These are phyloP conservation scores for Adiantum capillusveneris DNA, from an alignment of 75 land plant species.

Conservation along the genomic window DNA sequence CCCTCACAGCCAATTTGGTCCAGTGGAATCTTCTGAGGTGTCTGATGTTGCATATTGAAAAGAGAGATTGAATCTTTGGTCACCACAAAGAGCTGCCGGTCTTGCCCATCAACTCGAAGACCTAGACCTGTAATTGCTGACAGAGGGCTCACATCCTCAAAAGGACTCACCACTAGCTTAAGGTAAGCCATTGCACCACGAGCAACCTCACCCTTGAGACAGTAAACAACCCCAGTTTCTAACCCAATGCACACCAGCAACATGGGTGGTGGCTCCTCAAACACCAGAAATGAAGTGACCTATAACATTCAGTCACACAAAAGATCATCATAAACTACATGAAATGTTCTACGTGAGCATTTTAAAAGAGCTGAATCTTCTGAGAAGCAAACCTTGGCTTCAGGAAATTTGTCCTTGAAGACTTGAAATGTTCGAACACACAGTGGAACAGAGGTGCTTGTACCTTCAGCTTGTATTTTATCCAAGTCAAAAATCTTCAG, in stretches of 20 bases:
- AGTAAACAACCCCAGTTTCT: constrained; percentile 78
- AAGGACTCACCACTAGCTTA: constrained; percentile 55
- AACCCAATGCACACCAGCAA: constrained; percentile 74
- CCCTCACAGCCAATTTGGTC: constrained; percentile 75
- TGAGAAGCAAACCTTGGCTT: constrained; percentile 64
- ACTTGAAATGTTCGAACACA: constrained; percentile 67
- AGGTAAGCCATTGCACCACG: constrained; percentile 73
- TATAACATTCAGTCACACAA: constrained; percentile 21
- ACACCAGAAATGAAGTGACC: constrained; percentile 81
- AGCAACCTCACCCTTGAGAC: constrained; percentile 90
- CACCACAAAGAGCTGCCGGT: constrained; percentile 83
- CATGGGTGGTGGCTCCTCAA: constrained; percentile 92
- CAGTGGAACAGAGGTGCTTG: constrained; percentile 70
- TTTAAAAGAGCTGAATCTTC: too few relatives aligned
- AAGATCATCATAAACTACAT: neutral
- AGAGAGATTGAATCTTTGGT: constrained; percentile 60
- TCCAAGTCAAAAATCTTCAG: constrained; percentile 91
- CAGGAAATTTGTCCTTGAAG: constrained; percentile 78
- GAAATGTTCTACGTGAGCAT: neutral
- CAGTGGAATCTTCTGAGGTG: constrained; percentile 64
- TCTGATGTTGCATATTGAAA: constrained; percentile 66
- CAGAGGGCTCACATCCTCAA: constrained; percentile 19
- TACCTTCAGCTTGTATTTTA: constrained; percentile 71
- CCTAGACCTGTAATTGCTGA: constrained; percentile 72
- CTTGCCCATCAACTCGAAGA: constrained; percentile 67